A percentile compares a stretch with the other conserved stretches of the same genome.
These are phyloP conservation scores for Neoboletus brunneissimus DNA, from an alignment of 768 basidiomycete species.

Conservation along the genomic window DNA sequence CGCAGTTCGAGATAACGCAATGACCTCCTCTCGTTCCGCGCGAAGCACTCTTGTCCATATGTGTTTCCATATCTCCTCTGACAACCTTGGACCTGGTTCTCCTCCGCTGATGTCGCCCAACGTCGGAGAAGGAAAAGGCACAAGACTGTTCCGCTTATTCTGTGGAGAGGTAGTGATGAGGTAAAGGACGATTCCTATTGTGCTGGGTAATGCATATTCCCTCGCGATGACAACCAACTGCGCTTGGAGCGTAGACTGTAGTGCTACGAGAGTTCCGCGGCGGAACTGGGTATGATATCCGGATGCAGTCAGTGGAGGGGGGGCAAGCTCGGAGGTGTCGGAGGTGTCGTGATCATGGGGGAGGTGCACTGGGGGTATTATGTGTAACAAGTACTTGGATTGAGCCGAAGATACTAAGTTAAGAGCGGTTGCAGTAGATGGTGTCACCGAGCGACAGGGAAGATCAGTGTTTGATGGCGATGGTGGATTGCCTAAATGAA, in stretches of 20 bases:
- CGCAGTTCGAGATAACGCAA: constrained; percentile 32
- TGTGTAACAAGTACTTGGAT: constrained; percentile 76
- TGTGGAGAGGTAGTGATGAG: constrained; percentile 49
- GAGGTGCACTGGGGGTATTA: constrained; percentile 73
- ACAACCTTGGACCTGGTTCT: constrained; percentile 76
- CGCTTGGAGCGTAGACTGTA: constrained; percentile 78
- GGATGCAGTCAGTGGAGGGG: constrained; percentile 55
- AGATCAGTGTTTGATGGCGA: constrained; percentile 30
- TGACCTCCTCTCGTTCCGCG: constrained; percentile 50
- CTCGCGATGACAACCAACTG: constrained; percentile 87
- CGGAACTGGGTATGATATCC: constrained; percentile 79
- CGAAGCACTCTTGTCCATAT: constrained; percentile 76
- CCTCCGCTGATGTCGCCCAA: constrained; percentile 36
- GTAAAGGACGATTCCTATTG: constrained; percentile 79
- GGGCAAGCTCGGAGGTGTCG: constrained; percentile 47
- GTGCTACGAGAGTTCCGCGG: constrained; percentile 82
- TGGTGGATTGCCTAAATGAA: constrained; percentile 15
- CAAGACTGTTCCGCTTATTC: constrained; percentile 11
- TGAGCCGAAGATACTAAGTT: constrained; percentile 38
- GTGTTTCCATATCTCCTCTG: constrained; percentile 84
- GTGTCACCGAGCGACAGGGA: constrained; percentile 50
- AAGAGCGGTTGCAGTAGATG: constrained; percentile 41
- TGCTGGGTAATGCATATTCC: constrained; percentile 90
- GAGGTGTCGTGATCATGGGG: constrained; percentile 58
- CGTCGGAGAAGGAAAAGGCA: constrained; percentile 16